Base-by-base conservation (phyloP, 495 filamentous ascomycete species). In the Lasiosphaeriaceae sp. region DNA sequence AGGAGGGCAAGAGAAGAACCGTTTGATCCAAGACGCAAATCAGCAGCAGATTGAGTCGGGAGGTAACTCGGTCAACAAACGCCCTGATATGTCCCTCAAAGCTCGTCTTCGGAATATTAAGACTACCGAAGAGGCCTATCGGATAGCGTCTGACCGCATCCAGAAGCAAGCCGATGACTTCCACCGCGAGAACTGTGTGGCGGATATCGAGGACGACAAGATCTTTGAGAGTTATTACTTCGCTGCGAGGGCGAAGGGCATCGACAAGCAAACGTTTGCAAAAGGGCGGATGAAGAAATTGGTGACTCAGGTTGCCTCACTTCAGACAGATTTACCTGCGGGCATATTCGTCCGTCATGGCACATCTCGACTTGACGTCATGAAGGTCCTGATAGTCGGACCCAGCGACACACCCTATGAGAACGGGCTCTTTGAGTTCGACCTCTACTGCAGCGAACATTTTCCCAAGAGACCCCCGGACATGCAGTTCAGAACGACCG, bases 361-460 rank as follows among this genome's bases (percentile, higher is more conserved):
- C 17, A 69, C 74, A 17, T 74, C 71, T 3, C 71, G 83, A 0
- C 71, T 77, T 2, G 84, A 86, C 63, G 61, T 82, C 16, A 76
- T 86, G 66, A 85, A 84, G 61, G 62, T 77, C 21, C 53, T 87
- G 58, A 85, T 87, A 23, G 64, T 81, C 9, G 84, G 83, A 0
- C 80, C 83, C 3, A 61, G 58, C 12, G 75, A 67, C 11, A 85
- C 84, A 11, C 84, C 84, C 14, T 86, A 87, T 73, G 79, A 84
- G 59, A 67, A 80, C 41, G 84, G 83, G 1, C 58, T 85, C 12
- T 86, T 85, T 64, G 84, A 83, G 65, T 86, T 87, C 53, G 82
- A 86, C 60, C 54, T 87, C 50, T 75, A 73, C 48, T 79, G 77
- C 50, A 60, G 57, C 12, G 8, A 45, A 0, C 56, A 77, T 16